phyloP scores from a whole-genome alignment of 352 stramenopile genomes.

The Globisporangium megalacanthum region DNA sequence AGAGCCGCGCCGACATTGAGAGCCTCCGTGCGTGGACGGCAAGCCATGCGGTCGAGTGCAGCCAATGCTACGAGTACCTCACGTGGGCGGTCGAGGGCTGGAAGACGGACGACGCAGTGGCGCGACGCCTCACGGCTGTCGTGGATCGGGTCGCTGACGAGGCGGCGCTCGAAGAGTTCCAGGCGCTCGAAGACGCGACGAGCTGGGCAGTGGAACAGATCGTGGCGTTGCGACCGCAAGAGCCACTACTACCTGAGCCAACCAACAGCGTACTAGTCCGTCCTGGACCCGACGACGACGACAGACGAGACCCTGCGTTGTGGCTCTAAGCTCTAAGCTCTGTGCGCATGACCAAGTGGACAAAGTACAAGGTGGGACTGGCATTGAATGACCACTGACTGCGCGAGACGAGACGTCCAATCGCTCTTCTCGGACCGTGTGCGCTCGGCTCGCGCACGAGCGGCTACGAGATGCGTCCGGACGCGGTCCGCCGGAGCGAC shows the following conservation, averaged over 20 bases:
- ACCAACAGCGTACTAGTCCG: not conserved
- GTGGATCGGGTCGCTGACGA: conserved; percentile 28
- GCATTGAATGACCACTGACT: not conserved
- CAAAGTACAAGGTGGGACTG: not conserved
- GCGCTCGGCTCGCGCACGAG: not conserved
- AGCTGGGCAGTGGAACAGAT: conserved; percentile 2
- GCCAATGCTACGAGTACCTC: conserved; percentile 49
- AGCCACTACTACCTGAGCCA: not conserved
- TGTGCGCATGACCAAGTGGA: not conserved
- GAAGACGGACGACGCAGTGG: conserved; percentile 22
- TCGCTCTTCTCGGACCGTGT: not conserved
- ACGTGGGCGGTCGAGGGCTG: conserved; percentile 32
- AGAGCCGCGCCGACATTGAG: conserved; percentile 10
- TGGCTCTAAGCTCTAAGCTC: not conserved
- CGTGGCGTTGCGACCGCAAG: not conserved
- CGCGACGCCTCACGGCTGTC: conserved; percentile 17
- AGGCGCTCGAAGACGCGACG: conserved; percentile 9
- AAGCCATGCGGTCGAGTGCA: conserved; percentile 42
- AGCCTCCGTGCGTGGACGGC: conserved; percentile 34
- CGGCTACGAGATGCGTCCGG: conserved; percentile 21
- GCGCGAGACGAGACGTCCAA: not conserved
- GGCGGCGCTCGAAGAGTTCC: conserved; percentile 13
- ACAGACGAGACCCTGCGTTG: not conserved
- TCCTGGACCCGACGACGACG: not conserved
- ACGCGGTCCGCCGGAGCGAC: conserved; percentile 28